Conservation (phyloP, 768 basidiomycete species). For the Calocera viscosa region DNA sequence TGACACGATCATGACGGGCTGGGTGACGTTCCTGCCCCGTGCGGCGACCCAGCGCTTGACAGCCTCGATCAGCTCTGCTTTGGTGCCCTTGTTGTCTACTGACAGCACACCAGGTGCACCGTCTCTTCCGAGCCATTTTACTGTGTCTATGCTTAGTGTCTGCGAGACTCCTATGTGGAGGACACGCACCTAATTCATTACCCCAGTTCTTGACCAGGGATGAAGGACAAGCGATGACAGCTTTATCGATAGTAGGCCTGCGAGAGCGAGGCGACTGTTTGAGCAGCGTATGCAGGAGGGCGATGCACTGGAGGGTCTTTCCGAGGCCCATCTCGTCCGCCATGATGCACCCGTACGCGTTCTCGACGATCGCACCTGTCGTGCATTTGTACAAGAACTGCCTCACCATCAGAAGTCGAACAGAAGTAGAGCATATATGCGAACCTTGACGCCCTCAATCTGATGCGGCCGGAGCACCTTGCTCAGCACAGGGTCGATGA, state of each 20-base stretch:
- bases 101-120: slow-evolving; percentile 64
- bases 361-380: slow-evolving; percentile 82
- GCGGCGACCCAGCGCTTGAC: slow-evolving; percentile 86
- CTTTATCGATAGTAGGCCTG: slow-evolving; percentile 87
- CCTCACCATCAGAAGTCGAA: not conserved
- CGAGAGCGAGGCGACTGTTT: slow-evolving; percentile 87
- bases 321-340: slow-evolving; percentile 98
- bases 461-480: slow-evolving; percentile 95
- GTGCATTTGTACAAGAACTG: slow-evolving; percentile 94
- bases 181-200: slow-evolving; percentile 68
- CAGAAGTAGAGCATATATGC: slow-evolving; percentile 17
- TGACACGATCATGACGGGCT: slow-evolving; percentile 97
- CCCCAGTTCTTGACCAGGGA: slow-evolving; percentile 98
- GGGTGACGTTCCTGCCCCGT: slow-evolving; percentile 74
- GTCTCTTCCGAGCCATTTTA: slow-evolving; percentile 89
- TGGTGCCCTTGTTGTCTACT: slow-evolving; percentile 85
- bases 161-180: not conserved
- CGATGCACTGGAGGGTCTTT: slow-evolving; percentile 92
- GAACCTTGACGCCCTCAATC: slow-evolving; percentile 91
- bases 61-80: slow-evolving; percentile 61
- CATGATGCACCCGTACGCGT: slow-evolving; percentile 76
- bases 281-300: slow-evolving; percentile 86
- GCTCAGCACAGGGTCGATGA: slow-evolving; percentile 78
- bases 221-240: slow-evolving; percentile 92
- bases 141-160: slow-evolving; percentile 33